These are phyloP conservation scores for Rubroboletus pulcherrimus DNA, from an alignment of 768 basidiomycete species.

Conservation along the genomic window DNA sequence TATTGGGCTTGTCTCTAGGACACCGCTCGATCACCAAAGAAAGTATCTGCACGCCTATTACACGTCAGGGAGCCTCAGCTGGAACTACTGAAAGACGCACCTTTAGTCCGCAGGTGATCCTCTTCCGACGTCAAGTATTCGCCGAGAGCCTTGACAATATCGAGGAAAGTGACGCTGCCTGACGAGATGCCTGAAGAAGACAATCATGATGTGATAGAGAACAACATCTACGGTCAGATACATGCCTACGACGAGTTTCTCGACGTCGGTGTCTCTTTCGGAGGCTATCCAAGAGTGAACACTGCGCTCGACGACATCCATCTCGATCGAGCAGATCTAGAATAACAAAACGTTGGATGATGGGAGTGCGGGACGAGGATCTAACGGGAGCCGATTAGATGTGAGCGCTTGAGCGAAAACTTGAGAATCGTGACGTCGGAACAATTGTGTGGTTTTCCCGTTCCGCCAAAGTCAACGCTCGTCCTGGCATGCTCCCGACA, in stretches of 20 bases:
- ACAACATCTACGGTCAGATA: not conserved
- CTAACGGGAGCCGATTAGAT: constrained; percentile 10
- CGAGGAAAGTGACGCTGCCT: constrained; percentile 58
- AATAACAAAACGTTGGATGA: not conserved
- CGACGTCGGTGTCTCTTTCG: constrained; percentile 55
- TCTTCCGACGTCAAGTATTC: constrained; percentile 88
- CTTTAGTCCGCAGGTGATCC: constrained; percentile 72
- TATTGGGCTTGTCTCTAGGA: constrained; percentile 62
- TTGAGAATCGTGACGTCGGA: constrained; percentile 1
- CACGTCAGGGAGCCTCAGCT: not conserved
- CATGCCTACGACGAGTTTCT: constrained; percentile 58
- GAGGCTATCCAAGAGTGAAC: constrained; percentile 74
- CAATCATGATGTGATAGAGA: not conserved
- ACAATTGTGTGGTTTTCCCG: constrained; percentile 5
- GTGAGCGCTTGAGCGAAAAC: not conserved
- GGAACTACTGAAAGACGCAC: constrained; percentile 36
- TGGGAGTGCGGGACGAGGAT: not conserved
- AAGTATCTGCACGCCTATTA: constrained; percentile 78
- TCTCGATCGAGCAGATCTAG: constrained; percentile 10
- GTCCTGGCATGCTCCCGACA: constrained; percentile 20
- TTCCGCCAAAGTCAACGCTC: not conserved
- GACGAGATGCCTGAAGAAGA: constrained; percentile 45
- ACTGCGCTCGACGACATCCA: constrained; percentile 48
- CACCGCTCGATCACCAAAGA: constrained; percentile 63
- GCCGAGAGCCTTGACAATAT: constrained; percentile 82